Percentiles rank a stretch among this genome's conserved stretches.
phyloP scores from a whole-genome alignment of 768 basidiomycete genomes.

The Butyriboletus loyo region DNA sequence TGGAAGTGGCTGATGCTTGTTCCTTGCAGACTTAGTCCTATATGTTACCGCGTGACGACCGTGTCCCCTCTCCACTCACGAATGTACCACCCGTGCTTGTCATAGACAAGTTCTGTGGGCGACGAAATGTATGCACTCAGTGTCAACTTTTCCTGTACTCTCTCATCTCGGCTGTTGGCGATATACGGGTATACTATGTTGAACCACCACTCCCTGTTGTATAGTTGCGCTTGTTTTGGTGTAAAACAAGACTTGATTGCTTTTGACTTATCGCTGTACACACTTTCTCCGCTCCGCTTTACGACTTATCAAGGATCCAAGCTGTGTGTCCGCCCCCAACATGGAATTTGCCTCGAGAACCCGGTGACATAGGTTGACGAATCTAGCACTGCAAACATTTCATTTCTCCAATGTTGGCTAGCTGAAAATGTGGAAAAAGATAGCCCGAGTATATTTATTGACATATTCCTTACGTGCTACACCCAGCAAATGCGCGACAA shows the following conservation, averaged over 20 bases:
- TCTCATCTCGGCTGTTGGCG: neutral
- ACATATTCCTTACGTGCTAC: no score
- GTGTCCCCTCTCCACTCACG: neutral
- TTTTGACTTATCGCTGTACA: neutral
- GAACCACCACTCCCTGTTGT: neutral
- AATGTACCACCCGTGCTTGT: neutral
- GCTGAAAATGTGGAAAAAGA: neutral
- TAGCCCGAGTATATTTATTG: no score
- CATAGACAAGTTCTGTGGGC: neutral
- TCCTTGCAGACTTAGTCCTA: slow-evolving; percentile 4
- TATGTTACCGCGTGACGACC: neutral
- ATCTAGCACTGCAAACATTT: neutral
- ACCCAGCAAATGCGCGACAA: no score
- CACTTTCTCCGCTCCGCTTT: no score
- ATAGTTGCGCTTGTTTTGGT: neutral
- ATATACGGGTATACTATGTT: neutral
- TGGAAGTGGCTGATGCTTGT: slow-evolving; percentile 3
- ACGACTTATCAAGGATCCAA: no score
- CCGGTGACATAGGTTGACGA: neutral
- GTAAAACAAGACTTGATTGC: neutral
- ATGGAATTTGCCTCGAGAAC: neutral
- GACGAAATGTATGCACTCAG: neutral
- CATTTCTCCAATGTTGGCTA: neutral
- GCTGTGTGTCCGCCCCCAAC: neutral
- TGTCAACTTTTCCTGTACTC: neutral